Evolutionary conservation across 1,284 basidiomycete species (phyloP), one percentile per base, ranked within the genome.

Genomic region (Rhodotorula sp.): DNA sequence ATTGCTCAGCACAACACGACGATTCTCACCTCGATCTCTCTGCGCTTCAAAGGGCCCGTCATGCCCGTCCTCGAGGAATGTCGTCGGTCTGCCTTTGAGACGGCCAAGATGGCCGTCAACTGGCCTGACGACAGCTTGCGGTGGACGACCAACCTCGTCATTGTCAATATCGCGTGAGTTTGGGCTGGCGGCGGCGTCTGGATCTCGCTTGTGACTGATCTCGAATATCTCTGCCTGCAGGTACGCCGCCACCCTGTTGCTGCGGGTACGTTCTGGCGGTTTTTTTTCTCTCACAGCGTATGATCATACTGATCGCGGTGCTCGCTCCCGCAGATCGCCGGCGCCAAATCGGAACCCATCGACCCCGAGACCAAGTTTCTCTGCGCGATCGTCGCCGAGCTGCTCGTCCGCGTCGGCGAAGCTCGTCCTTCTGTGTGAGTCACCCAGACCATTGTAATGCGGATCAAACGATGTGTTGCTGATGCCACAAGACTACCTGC

Each of bases 61-160:
- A n/a, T 38, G 50, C 72, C 70, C n/a, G 59, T 71, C 2, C 65
- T 74, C 6, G 72, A 74, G 45, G 70, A 74, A 38, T 74, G 72
- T 48, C 43, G 65, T 8, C 28, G 14, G 21, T 68, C 70, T n/a
- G 72, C 70, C 14, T 18, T 49, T 18, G 72, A 71, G 62, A 74
- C 72, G 31, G 62, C 64, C 14, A 54, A 50, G 28, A 50, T 74
- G n/a, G 70, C 68, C 28, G 59, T 66, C 10, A 45, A 47, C 3
- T 74, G 73, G 73, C 60, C 56, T 3, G 63, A 66, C 38, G 61
- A 68, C 18, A 58, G 64, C 34, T 34, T 67, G 38, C 28, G 45
- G 26, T 74, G 49, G 49, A 68, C 64, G 6, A 54, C 43, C 23
- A 74, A 74, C 45, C 43, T 72, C 14, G 48, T 69, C 31, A 65